phyloP scores from a whole-genome alignment of 768 basidiomycete genomes.

The Boletus subparvulus region DNA sequence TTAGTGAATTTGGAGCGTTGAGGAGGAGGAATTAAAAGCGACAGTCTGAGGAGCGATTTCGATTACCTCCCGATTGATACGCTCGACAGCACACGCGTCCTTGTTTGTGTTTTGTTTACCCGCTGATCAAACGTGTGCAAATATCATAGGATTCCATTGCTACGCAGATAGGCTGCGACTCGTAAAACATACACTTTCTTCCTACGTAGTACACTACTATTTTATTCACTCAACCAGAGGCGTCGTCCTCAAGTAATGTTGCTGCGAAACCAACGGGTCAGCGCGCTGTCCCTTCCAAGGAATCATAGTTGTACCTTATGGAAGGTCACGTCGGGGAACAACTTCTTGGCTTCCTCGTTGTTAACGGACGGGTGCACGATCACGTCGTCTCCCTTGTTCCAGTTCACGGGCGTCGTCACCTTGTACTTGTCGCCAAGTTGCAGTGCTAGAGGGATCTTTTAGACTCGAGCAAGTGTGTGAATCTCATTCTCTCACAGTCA shows the following conservation, averaged over 20 bases:
- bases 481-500: slow-evolving; percentile 54
- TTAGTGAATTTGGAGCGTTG: slow-evolving; percentile 17
- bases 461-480: slow-evolving; percentile 31
- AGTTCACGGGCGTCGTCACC: slow-evolving; percentile 91
- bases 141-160: neutral
- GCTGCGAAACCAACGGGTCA: slow-evolving; percentile 10
- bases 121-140: slow-evolving; percentile 20
- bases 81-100: slow-evolving; percentile 29
- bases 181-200: neutral
- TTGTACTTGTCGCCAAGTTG: slow-evolving; percentile 87
- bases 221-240: slow-evolving; percentile 38
- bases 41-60: slow-evolving; percentile 18
- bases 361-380: slow-evolving; percentile 85
- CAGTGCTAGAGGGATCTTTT: slow-evolving; percentile 50
- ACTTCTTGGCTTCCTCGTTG: slow-evolving; percentile 85
- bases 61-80: slow-evolving; percentile 18
- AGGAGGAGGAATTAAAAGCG: slow-evolving; percentile 20
- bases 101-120: slow-evolving; percentile 27
- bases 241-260: slow-evolving; percentile 90
- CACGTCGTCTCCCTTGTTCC: slow-evolving; percentile 91
- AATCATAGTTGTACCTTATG: slow-evolving; percentile 59
- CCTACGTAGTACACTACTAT: neutral
- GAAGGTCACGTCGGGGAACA: slow-evolving; percentile 82
- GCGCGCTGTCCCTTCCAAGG: neutral
- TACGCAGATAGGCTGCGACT: too few species aligned